Conservation (phyloP, 2,329 filamentous ascomycete genomes). For the Cladosporium cucumerinum region DNA sequence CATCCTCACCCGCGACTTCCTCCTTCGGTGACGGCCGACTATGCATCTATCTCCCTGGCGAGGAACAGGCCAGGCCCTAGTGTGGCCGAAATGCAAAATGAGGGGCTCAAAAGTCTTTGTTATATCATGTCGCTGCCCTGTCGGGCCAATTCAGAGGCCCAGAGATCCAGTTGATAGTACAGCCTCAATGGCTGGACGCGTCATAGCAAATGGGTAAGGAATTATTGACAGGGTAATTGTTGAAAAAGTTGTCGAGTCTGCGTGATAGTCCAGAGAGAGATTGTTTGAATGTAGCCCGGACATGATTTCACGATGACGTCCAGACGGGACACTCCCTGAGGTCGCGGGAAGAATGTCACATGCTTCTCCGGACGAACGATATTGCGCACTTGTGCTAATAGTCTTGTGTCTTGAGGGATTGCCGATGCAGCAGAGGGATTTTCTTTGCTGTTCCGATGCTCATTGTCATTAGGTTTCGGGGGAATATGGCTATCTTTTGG, state of each 20-base stretch:
- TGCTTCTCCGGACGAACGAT: neutral
- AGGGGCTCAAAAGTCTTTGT: neutral
- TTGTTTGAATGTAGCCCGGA: neutral
- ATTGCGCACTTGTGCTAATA: neutral
- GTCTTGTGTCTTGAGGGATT: rapidly evolving
- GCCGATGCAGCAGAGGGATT: neutral
- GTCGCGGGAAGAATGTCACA: neutral
- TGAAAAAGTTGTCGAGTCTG: neutral
- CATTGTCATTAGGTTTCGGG: neutral
- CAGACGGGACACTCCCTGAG: neutral
- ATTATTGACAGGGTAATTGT: neutral
- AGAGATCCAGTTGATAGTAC: neutral
- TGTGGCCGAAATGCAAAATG: neutral
- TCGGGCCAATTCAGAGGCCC: neutral
- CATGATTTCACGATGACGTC: constrained; percentile 1
- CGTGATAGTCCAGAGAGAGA: neutral
- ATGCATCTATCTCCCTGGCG: neutral
- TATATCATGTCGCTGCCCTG: neutral
- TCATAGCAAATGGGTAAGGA: neutral
- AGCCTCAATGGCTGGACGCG: neutral
- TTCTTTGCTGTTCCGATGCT: neutral
- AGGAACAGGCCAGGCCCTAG: neutral
- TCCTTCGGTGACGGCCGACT: neutral
- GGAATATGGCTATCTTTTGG: neutral
- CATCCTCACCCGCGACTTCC: neutral